phyloP scores from a whole-genome alignment of 768 basidiomycete genomes.

The Lactifluus piperatus region DNA sequence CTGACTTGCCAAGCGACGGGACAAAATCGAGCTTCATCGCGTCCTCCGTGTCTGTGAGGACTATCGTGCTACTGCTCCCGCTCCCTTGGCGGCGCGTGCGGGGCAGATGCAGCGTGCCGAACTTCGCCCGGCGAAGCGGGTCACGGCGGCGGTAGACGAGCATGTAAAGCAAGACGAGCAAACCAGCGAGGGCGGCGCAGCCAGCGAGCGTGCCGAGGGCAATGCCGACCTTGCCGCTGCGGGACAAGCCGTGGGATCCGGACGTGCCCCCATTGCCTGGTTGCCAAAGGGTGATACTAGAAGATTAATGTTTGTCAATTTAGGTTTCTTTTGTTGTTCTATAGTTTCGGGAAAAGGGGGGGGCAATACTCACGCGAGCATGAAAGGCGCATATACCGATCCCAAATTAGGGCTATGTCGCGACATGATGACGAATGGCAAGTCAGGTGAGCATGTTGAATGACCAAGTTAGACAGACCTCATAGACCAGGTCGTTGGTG shows the following conservation, averaged over 20 bases:
- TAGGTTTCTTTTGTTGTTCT: neutral
- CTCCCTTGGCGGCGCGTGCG: neutral
- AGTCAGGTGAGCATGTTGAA: too few species aligned
- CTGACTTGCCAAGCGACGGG: neutral
- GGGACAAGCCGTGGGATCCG: neutral
- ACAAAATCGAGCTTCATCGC: neutral
- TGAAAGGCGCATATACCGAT: constrained; percentile 9
- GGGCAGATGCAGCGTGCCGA: too few species aligned
- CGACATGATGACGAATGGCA: neutral
- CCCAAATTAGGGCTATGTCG: constrained; percentile 14
- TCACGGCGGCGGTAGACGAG: neutral
- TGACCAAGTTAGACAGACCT: neutral
- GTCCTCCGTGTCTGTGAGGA: neutral
- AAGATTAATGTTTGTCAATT: neutral
- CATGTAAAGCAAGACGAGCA: neutral
- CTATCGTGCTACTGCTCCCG: neutral
- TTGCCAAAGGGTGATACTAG: neutral
- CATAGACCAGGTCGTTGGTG: neutral
- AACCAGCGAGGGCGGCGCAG: neutral
- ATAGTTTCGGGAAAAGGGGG: too few species aligned
- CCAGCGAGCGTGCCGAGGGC: neutral
- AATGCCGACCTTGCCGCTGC: neutral
- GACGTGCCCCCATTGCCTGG: neutral
- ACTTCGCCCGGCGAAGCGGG: neutral
- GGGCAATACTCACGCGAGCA: neutral